Evolutionary conservation across 345 rosid genomes (phyloP).

Genomic region (Salix arbutifolia): DNA sequence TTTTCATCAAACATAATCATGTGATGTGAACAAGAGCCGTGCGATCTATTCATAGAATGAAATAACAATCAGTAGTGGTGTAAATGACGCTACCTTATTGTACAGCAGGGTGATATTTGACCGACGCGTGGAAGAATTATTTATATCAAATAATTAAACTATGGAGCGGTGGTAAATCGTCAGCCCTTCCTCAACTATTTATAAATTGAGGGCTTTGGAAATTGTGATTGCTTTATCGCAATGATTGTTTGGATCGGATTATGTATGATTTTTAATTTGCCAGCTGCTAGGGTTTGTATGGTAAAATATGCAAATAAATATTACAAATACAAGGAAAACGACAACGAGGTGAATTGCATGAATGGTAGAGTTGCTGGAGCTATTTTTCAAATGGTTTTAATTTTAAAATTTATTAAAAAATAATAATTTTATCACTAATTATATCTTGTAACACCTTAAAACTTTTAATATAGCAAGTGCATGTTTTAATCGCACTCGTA

Average conservation of each 20-base stretch:
- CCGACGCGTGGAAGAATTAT: not conserved
- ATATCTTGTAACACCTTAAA: no score
- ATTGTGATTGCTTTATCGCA: not conserved
- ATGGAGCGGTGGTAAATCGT: no score
- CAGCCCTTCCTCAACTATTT: not conserved
- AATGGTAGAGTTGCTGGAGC: no score
- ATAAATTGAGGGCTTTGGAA: not conserved
- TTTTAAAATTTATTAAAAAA: no score
- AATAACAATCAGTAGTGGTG: not conserved
- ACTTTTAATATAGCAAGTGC: not conserved
- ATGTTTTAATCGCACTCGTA: no score
- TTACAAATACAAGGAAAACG: no score
- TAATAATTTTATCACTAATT: no score
- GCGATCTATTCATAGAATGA: not conserved
- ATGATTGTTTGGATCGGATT: not conserved
- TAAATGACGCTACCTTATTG: not conserved
- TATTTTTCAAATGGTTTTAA: no score
- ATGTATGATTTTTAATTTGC: not conserved
- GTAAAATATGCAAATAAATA: not conserved
- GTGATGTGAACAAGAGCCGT: not conserved
- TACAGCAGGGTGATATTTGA: no score
- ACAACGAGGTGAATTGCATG: no score
- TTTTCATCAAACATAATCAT: not conserved
- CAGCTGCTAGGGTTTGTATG: not conserved
- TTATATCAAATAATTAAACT: not conserved